These are phyloP conservation scores for Fusarium robinianum DNA, from an alignment of 2,329 filamentous ascomycete species.

Conservation along the genomic window DNA sequence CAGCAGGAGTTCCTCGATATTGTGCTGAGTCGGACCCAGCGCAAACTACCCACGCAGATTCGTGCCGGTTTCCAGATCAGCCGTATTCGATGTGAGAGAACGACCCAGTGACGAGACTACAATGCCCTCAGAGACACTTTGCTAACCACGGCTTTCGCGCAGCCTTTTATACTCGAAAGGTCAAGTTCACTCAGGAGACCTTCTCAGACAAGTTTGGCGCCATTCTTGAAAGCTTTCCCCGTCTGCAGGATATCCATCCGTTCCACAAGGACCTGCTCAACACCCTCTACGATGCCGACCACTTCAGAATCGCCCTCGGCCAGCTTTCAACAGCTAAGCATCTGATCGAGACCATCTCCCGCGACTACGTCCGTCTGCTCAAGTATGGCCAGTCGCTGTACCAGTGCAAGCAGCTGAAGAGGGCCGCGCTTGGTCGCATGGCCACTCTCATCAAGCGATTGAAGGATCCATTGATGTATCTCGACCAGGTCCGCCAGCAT, in stretches of 20 bases:
- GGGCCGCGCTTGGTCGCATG: constrained; percentile 95
- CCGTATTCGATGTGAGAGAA: constrained; percentile 70
- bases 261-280: constrained; percentile 87
- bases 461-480: constrained; percentile 91
- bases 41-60: constrained; percentile 93
- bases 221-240: constrained; percentile 91
- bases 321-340: constrained; percentile 96
- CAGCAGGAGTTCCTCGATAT: constrained; percentile 97
- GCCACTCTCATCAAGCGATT: constrained; percentile 93
- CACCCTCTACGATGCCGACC: constrained; percentile 97
- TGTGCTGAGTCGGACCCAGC: constrained; percentile 89
- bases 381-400: constrained; percentile 97
- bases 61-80: constrained; percentile 92
- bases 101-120: not conserved
- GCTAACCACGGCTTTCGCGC: constrained; percentile 21
- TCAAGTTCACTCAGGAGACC: constrained; percentile 97
- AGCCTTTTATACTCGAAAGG: constrained; percentile 96
- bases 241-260: constrained; percentile 91
- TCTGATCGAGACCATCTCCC: constrained; percentile 91
- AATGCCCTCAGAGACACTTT: not conserved
- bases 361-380: constrained; percentile 88
- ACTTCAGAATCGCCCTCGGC: constrained; percentile 95
- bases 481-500: constrained; percentile 92
- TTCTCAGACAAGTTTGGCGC: constrained; percentile 91
- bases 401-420: constrained; percentile 99